Evolutionary conservation across 78 protist genomes (phyloP).

Genomic region (Isochrysis galbana): DNA sequence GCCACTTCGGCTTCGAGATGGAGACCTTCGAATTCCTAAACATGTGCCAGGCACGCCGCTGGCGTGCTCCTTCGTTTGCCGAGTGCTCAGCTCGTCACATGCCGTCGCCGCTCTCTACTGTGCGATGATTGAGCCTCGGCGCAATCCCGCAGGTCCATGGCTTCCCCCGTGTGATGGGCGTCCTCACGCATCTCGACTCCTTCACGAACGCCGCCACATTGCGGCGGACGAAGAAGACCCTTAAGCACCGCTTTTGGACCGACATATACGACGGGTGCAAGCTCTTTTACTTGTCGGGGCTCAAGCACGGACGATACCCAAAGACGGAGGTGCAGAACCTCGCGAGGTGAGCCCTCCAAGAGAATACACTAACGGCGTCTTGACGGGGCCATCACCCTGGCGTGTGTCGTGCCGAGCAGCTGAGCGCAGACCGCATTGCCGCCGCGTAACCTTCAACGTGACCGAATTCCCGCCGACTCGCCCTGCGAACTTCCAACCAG

Average conservation of each 20-base stretch:
- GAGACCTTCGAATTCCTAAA: constrained; percentile 99
- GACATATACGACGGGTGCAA: constrained; percentile 97
- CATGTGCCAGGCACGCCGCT: constrained; percentile 71
- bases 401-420: not conserved
- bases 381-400: too few relatives aligned
- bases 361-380: too few relatives aligned
- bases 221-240: constrained; percentile 78
- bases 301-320: constrained; percentile 64
- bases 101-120: too few relatives aligned
- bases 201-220: constrained; percentile 67
- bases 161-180: constrained; percentile 94
- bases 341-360: too few relatives aligned
- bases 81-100: too few relatives aligned
- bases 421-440: not conserved
- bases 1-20: constrained; percentile 64
- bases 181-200: constrained; percentile 96
- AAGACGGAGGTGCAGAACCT: constrained; percentile 89
- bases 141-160: constrained; percentile 95
- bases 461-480: too few relatives aligned
- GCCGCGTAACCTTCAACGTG: not conserved
- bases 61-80: not conserved
- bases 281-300: constrained; percentile 92
- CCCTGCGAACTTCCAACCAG: too few relatives aligned
- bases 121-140: too few relatives aligned
- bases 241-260: constrained; percentile 84